phyloP scores from a whole-genome alignment of 106 monocot species.

The Vanilla planifolia region DNA sequence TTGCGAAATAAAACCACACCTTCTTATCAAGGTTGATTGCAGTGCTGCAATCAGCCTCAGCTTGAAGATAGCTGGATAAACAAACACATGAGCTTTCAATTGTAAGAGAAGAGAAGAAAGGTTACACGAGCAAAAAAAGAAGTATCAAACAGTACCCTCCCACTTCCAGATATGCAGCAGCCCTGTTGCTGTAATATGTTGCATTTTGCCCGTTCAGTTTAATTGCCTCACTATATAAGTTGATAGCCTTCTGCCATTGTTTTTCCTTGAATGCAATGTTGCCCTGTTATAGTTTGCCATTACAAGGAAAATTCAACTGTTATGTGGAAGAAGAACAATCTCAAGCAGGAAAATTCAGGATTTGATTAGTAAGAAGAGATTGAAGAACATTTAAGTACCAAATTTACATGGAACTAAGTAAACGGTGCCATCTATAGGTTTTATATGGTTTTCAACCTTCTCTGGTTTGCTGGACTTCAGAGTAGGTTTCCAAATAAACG shows the following conservation, averaged over 20 bases:
- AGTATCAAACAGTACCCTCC: slow-evolving; percentile 47
- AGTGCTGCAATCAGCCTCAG: slow-evolving; percentile 81
- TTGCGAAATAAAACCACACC: slow-evolving; percentile 31
- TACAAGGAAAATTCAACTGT: background rate
- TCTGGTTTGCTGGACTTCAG: too few species aligned
- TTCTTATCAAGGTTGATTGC: slow-evolving; percentile 89
- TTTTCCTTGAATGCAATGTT: slow-evolving; percentile 89
- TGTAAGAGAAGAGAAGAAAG: slow-evolving; percentile 3
- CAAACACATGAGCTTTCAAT: slow-evolving; percentile 7
- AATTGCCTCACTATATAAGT: slow-evolving; percentile 90
- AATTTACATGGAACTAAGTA: too few species aligned
- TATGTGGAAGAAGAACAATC: slow-evolving; percentile 1
- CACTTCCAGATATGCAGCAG: slow-evolving; percentile 93
- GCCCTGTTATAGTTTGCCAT: slow-evolving; percentile 36
- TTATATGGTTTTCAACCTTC: too few species aligned
- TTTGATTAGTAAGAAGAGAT: too few species aligned
- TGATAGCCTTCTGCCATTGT: slow-evolving; percentile 85
- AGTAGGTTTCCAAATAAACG: too few species aligned
- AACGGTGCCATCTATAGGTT: too few species aligned
- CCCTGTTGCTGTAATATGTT: slow-evolving; percentile 88
- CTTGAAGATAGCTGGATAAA: slow-evolving; percentile 72
- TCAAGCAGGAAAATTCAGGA: too few species aligned
- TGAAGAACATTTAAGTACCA: too few species aligned
- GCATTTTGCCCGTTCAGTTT: slow-evolving; percentile 75
- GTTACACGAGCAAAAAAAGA: slow-evolving; percentile 6